phyloP scores from a whole-genome alignment of 495 filamentous ascomycete genomes.

The Jackrogersella minutella region DNA sequence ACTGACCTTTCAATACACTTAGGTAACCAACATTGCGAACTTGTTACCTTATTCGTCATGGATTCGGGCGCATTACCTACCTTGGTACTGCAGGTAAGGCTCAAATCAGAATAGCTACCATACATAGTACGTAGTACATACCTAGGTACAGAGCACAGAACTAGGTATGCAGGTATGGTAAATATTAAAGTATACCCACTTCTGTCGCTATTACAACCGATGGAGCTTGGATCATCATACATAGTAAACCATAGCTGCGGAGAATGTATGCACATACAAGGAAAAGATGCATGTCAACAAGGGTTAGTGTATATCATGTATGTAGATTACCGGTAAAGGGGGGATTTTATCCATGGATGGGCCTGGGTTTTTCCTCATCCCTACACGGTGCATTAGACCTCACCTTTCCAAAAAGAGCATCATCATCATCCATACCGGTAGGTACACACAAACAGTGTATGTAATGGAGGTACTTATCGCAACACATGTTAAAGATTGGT shows the following conservation, averaged over 20 bases:
- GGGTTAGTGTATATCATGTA: no score
- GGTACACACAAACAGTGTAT: no score
- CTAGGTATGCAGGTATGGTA: no score
- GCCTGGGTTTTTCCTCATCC: conserved; percentile 21
- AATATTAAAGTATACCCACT: no score
- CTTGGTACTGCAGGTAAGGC: conserved; percentile 7
- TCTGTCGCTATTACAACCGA: conserved; percentile 9
- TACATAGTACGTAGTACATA: not conserved
- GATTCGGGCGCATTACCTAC: conserved; percentile 12
- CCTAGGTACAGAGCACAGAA: no score
- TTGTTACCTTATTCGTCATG: conserved; percentile 21
- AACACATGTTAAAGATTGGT: not conserved
- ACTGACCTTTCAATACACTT: not conserved
- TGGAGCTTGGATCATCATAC: conserved; percentile 3
- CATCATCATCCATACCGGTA: not conserved
- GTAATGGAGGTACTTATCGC: no score
- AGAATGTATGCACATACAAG: not conserved
- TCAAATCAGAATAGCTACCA: not conserved
- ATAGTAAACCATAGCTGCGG: conserved; percentile 11
- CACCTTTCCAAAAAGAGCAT: conserved; percentile 19
- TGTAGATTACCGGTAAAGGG: conserved; percentile 34
- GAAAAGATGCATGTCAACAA: conserved; percentile 25
- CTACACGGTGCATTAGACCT: conserved; percentile 28
- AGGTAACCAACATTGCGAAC: conserved; percentile 4
- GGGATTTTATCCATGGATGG: conserved; percentile 21